Percentiles rank a stretch among this genome's conserved stretches.
These are phyloP conservation scores for Podaxis sp. DNA, from an alignment of 768 basidiomycete genomes.

Conservation along the genomic window DNA sequence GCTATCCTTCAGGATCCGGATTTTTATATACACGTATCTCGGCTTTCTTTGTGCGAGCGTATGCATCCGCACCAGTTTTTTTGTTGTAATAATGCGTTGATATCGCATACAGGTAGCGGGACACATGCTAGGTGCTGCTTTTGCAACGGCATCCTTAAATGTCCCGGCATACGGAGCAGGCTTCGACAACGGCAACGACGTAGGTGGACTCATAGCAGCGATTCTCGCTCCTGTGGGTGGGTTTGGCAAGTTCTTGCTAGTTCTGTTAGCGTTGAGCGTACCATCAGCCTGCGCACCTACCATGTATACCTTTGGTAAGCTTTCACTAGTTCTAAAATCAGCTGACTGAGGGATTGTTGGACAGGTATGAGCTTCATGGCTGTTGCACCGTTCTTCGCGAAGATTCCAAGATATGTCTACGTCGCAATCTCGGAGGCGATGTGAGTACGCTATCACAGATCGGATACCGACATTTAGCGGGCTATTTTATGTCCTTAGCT, in stretches of 20 bases:
- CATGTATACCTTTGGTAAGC: slow-evolving; percentile 67
- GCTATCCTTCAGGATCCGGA: slow-evolving; percentile 38
- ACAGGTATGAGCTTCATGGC: slow-evolving; percentile 63
- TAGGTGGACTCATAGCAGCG: slow-evolving; percentile 64
- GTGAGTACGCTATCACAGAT: slow-evolving; percentile 36
- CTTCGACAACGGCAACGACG: slow-evolving; percentile 48
- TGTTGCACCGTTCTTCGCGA: slow-evolving; percentile 48
- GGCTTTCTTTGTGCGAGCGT: slow-evolving; percentile 65
- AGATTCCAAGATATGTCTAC: slow-evolving; percentile 68
- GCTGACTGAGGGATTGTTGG: neutral
- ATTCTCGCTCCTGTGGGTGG: slow-evolving; percentile 58
- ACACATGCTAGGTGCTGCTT: slow-evolving; percentile 66
- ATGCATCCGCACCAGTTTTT: slow-evolving; percentile 17
- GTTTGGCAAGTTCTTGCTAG: slow-evolving; percentile 71
- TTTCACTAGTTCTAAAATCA: neutral
- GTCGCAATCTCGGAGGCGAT: slow-evolving; percentile 63
- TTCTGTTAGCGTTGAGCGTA: slow-evolving; percentile 72
- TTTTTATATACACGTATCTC: slow-evolving; percentile 64
- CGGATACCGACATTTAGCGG: too few relatives aligned
- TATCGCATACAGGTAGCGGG: slow-evolving; percentile 32
- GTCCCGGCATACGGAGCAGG: slow-evolving; percentile 56
- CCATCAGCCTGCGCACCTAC: slow-evolving; percentile 74
- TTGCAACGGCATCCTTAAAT: slow-evolving; percentile 51
- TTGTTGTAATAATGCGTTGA: neutral
- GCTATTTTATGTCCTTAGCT: slow-evolving; percentile 30